Conservation (phyloP, 2,329 filamentous ascomycete genomes). For the Hypoxylon sp. region DNA sequence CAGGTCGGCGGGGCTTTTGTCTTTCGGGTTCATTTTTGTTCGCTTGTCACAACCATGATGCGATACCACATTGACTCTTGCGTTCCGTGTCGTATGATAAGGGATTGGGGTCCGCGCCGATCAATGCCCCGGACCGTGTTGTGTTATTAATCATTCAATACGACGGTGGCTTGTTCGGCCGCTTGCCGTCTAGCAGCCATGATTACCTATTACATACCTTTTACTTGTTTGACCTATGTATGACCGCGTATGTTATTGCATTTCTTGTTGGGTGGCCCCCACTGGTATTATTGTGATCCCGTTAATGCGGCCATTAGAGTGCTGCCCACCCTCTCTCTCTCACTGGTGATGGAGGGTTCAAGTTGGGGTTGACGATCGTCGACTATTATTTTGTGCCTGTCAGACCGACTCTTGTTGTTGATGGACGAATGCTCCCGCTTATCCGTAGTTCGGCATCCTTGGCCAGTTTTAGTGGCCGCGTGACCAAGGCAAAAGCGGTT, state of each 20-base stretch:
- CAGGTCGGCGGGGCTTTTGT: slow-evolving; percentile 34
- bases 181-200: slow-evolving; percentile 25
- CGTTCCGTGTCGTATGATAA: slow-evolving; percentile 40
- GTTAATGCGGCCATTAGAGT: slow-evolving; percentile 41
- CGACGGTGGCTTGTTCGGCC: slow-evolving; percentile 42
- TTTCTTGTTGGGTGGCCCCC: slow-evolving; percentile 38
- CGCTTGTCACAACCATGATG: slow-evolving; percentile 32
- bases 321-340: slow-evolving; percentile 42
- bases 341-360: slow-evolving; percentile 36
- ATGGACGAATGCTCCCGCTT: slow-evolving; percentile 39
- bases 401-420: slow-evolving; percentile 36
- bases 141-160: slow-evolving; percentile 35
- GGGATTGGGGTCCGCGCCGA: slow-evolving; percentile 43
- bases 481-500: slow-evolving; percentile 42
- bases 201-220: not conserved
- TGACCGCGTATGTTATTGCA: slow-evolving; percentile 34
- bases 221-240: slow-evolving; percentile 36
- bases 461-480: slow-evolving; percentile 43
- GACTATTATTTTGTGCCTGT: slow-evolving; percentile 39
- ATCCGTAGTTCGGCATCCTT: slow-evolving; percentile 36
- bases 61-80: slow-evolving; percentile 37
- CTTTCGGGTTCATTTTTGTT: slow-evolving; percentile 27
- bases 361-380: slow-evolving; percentile 38
- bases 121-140: slow-evolving; percentile 33
- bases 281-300: slow-evolving; percentile 26